Percentiles rank a stretch among this genome's conserved stretches.
Evolutionary conservation across 31 red algal species (phyloP).

Genomic region (Bonnemaisonia californica): DNA sequence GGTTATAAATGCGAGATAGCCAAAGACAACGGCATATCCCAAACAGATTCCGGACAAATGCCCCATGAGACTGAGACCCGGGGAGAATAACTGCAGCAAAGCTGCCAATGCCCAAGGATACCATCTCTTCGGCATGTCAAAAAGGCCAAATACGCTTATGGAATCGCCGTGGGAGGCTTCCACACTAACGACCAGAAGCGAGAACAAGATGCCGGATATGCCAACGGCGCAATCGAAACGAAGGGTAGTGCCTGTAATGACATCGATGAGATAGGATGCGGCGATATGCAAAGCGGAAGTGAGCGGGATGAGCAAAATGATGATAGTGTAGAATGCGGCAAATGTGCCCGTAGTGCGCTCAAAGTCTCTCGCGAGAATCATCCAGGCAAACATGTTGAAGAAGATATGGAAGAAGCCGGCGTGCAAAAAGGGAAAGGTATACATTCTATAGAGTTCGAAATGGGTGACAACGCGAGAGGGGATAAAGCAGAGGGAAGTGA

Average conservation of each 20-base stretch:
- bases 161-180: conserved; percentile 13
- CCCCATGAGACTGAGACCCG: conserved; percentile 47
- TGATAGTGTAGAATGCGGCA: conserved; percentile 35
- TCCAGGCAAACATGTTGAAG: conserved; percentile 69
- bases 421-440: conserved; percentile 67
- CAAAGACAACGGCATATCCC: conserved; percentile 40
- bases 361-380: conserved; percentile 37
- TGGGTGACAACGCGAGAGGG: conserved; percentile 35
- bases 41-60: conserved; percentile 55
- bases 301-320: conserved; percentile 49
- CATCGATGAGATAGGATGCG: conserved; percentile 33
- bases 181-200: conserved; percentile 49
- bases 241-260: conserved; percentile 27
- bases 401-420: conserved; percentile 68
- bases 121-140: conserved; percentile 34
- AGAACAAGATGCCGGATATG: conserved; percentile 65
- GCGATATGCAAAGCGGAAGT: conserved; percentile 32
- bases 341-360: conserved; percentile 51
- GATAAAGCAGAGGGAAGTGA: conserved; percentile 15
- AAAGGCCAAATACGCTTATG: conserved; percentile 53
- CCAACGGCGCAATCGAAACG: conserved; percentile 52
- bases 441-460: conserved; percentile 50
- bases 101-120: conserved; percentile 34
- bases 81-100: conserved; percentile 48
- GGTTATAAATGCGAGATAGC: conserved; percentile 17